Evolutionary conservation across 768 basidiomycete genomes (phyloP), one percentile per base, ranked within the genome.

Genomic region (Phanerochaete sordida): DNA sequence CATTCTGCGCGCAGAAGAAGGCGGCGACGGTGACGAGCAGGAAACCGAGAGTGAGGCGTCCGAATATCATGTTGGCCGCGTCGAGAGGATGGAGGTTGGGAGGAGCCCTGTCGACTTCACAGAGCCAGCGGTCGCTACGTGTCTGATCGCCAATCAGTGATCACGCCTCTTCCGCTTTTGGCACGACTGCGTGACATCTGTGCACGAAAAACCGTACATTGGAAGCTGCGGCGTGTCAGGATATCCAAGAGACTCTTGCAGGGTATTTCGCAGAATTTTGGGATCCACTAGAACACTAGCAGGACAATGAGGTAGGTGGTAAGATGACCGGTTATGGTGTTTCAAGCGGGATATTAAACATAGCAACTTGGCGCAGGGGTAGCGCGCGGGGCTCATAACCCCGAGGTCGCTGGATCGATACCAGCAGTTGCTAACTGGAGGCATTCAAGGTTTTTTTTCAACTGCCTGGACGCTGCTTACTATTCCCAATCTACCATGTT

Each of bases 1-100:
- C 91, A 31, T 84, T 81, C 70, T 85, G 83, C 3, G 81, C 83
- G 67, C 84, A 88, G 76, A 92, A 86, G 68, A 91, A 76, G 0
- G 89, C 85, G 11, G 82, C 84, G 58, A 91, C 55, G 27, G 87
- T 81, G 46, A 89, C 75, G 56, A 87, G 70, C 48, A 89, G 69
- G 62, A 91, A 80, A 35, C 80, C 81, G 60, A 90, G 72, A 19
- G 84, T 83, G 51, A 86, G 71, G 62, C 84, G 84, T 62, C 82
- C 79, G 66, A 90, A 84, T 82, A 90, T 73, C 72, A 73, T 73
- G 47, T 85, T 66, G 65, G 19, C 39, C 39, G 7, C 39, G 39
- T 43, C 39, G 39, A 43, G 39, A 9, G 39, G 8, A 16, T 43
- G 39, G 19, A 19, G 8, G 39, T 9, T 43, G 8, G 39, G 19